These are phyloP conservation scores for Daucus carota DNA, from an alignment of 129 eudicot genomes.

Conservation along the genomic window DH1_v3.0 NC_030383.2:44153501-44154000, in stretches of 20 bases:
- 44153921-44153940: constrained; percentile 98
- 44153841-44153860: constrained; percentile 71
- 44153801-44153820: constrained; percentile 68
- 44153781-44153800: constrained; percentile 69
- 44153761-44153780: constrained; percentile 87
- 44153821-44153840: constrained; percentile 68
- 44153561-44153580: constrained; percentile 80
- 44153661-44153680: constrained; percentile 59
- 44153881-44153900: constrained; percentile 74
- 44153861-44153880: constrained; percentile 78
- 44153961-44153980: constrained; percentile 60
- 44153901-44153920: constrained; percentile 79
- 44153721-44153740: constrained; percentile 77
- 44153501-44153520: constrained; percentile 74
- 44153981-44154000: constrained; percentile 80
- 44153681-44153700: constrained; percentile 58
- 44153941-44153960: constrained; percentile 73
- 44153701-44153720: constrained; percentile 74
- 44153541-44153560: constrained; percentile 69
- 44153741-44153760: constrained; percentile 90
- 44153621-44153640: constrained; percentile 52
- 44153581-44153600: constrained; percentile 68
- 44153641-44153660: constrained; percentile 71
- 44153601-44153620: constrained; percentile 70
- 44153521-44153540: constrained; percentile 95